Evolutionary conservation across 1,284 basidiomycete species (phyloP).

Genomic region (Austroboletus olivaceoglutinosus): DNA sequence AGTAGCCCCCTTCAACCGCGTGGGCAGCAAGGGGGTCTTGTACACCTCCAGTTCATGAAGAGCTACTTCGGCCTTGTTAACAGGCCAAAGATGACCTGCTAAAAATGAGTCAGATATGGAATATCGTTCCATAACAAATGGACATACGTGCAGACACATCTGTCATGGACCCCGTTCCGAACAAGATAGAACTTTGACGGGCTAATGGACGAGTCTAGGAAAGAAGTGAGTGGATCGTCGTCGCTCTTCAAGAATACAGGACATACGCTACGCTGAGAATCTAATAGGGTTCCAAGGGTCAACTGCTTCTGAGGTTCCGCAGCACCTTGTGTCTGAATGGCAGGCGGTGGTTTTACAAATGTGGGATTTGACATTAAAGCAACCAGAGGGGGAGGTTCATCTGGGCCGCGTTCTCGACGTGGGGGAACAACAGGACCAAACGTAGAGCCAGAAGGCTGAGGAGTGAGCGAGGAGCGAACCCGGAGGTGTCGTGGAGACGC

Average conservation of each 20-base stretch:
- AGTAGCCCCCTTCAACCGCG: conserved; percentile 54
- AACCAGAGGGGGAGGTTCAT: conserved; percentile 67
- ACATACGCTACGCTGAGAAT: conserved; percentile 55
- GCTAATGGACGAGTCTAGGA: conserved; percentile 45
- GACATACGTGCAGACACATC: conserved; percentile 32
- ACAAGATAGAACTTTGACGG: conserved; percentile 51
- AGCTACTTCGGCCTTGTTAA: conserved; percentile 58
- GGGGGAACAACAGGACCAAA: conserved; percentile 46
- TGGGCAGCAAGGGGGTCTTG: conserved; percentile 71
- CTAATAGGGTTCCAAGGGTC: conserved; percentile 63
- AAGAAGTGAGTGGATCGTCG: conserved; percentile 4
- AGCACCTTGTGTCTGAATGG: conserved; percentile 32
- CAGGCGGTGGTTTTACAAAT: conserved; percentile 62
- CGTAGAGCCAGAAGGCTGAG: conserved; percentile 52
- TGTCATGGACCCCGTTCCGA: conserved; percentile 39
- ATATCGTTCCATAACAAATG: conserved; percentile 6
- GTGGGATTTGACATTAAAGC: conserved; percentile 59
- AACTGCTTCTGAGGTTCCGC: conserved; percentile 34
- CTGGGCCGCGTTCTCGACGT: conserved; percentile 44
- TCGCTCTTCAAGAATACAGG: not conserved
- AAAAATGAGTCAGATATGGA: conserved; percentile 9
- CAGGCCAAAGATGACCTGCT: conserved; percentile 36
- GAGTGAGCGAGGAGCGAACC: conserved; percentile 65
- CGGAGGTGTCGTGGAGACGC: conserved; percentile 51
- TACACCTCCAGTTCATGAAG: conserved; percentile 71